Conservation (phyloP, 192 early-diverging fungal species). For the Piromyces finnis region DNA sequence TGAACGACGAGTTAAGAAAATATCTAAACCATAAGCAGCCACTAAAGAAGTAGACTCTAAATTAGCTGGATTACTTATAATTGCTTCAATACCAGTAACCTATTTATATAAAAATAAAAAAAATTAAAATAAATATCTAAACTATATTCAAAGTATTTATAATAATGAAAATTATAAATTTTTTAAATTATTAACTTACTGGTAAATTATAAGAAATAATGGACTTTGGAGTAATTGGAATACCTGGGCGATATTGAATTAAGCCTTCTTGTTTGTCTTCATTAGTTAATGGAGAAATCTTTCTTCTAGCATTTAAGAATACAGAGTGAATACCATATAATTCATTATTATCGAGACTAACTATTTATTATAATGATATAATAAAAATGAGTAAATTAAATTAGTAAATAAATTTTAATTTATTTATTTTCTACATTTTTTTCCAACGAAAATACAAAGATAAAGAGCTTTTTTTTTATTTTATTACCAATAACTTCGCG, state of each 20-base stretch:
- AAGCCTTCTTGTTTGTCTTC: slow-evolving; percentile 81
- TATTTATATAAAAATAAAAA: background rate
- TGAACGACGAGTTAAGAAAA: slow-evolving; percentile 66
- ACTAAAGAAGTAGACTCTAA: slow-evolving; percentile 91
- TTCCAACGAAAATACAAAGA: no score
- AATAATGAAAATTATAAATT: background rate
- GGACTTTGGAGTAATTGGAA: slow-evolving; percentile 56
- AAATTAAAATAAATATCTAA: background rate
- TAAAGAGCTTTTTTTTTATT: no score
- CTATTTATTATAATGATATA: no score
- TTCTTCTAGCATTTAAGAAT: slow-evolving; percentile 71
- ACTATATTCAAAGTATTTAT: background rate
- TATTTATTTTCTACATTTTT: no score
- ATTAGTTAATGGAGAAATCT: slow-evolving; percentile 33
- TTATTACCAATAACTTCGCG: slow-evolving; percentile 55
- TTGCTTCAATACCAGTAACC: slow-evolving; percentile 44
- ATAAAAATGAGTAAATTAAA: background rate
- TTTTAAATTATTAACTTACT: slow-evolving; percentile 8
- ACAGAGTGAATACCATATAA: slow-evolving; percentile 49
- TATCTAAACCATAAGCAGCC: slow-evolving; percentile 70
- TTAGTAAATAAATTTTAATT: background rate
- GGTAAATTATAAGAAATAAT: slow-evolving; percentile 56
- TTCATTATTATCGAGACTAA: slow-evolving; percentile 32
- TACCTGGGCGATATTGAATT: slow-evolving; percentile 47
- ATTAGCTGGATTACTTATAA: slow-evolving; percentile 54